phyloP scores from a whole-genome alignment of 345 rosid species.

The Eucalyptus sideroxylon region DNA sequence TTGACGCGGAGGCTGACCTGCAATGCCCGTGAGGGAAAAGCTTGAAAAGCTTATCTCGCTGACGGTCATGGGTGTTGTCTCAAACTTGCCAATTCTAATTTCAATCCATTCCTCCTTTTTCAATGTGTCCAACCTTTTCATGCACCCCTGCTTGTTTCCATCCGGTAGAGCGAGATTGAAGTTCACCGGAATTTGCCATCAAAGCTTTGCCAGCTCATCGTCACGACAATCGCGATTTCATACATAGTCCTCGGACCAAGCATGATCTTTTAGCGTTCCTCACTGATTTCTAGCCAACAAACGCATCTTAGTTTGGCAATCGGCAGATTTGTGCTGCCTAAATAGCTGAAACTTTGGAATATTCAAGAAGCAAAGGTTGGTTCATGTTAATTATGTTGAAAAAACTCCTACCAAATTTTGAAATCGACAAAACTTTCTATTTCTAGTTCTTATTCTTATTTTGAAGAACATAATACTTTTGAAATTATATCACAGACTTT shows the following conservation, averaged over 20 bases:
- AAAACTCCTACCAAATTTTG: too few species aligned
- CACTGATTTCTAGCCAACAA: neutral
- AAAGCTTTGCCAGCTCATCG: neutral
- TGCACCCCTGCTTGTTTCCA: neutral
- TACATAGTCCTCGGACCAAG: neutral
- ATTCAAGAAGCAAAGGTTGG: too few species aligned
- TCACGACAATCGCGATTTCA: neutral
- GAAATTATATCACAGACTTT: too few species aligned
- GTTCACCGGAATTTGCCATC: neutral
- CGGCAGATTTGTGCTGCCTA: neutral
- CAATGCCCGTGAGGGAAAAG: too few species aligned
- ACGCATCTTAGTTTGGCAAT: neutral
- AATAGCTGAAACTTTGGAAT: neutral
- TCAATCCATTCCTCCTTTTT: neutral
- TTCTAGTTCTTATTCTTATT: too few species aligned
- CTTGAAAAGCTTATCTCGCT: too few species aligned
- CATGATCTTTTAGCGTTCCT: neutral
- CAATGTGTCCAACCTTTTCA: neutral
- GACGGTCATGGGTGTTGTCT: too few species aligned
- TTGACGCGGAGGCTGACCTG: too few species aligned
- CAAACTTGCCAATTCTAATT: too few species aligned
- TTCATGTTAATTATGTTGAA: too few species aligned
- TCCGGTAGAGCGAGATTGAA: neutral
- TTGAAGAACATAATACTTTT: too few species aligned
- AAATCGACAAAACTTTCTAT: too few species aligned